These are phyloP conservation scores for Albifimbria verrucaria DNA, from an alignment of 2,329 filamentous ascomycete genomes.

Conservation along the genomic window DNA sequence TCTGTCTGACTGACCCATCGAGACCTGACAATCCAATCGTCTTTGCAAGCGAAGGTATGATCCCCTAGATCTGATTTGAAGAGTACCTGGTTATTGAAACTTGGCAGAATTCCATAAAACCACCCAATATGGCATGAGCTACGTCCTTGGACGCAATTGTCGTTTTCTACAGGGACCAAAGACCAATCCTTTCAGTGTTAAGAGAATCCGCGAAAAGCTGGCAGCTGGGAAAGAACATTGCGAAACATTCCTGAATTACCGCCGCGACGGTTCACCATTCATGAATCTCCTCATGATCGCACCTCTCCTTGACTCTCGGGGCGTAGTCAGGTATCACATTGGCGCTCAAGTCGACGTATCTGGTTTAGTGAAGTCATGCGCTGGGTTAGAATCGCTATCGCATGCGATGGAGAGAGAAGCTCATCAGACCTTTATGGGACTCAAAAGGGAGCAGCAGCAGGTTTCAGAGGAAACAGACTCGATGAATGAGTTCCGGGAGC, in stretches of 20 bases:
- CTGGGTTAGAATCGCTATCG: slow-evolving; percentile 61
- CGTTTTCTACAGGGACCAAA: slow-evolving; percentile 74
- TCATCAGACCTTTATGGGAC: slow-evolving; percentile 13
- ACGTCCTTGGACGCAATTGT: slow-evolving; percentile 73
- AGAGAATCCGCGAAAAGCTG: slow-evolving; percentile 59
- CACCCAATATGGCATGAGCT: slow-evolving; percentile 71
- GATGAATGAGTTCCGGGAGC: slow-evolving; percentile 61
- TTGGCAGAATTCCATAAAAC: slow-evolving; percentile 65
- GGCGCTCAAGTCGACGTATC: slow-evolving; percentile 72
- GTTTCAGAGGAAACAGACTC: slow-evolving; percentile 12
- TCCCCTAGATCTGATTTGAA: not conserved
- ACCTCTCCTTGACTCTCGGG: slow-evolving; percentile 65
- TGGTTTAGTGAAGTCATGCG: slow-evolving; percentile 62
- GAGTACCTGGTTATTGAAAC: not conserved
- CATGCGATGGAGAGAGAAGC: slow-evolving; percentile 34
- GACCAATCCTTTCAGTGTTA: slow-evolving; percentile 61
- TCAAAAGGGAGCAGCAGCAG: slow-evolving; percentile 1
- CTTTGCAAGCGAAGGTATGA: slow-evolving; percentile 68
- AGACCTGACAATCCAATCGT: slow-evolving; percentile 72
- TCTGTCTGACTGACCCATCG: slow-evolving; percentile 73
- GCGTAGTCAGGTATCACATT: slow-evolving; percentile 63
- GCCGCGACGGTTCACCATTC: slow-evolving; percentile 73
- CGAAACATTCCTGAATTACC: slow-evolving; percentile 74
- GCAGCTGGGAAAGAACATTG: slow-evolving; percentile 64
- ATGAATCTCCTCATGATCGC: slow-evolving; percentile 76